Evolutionary conservation across 2,329 filamentous ascomycete genomes (phyloP).

Genomic region (Arthrobotrys pseudoclavata): DNA sequence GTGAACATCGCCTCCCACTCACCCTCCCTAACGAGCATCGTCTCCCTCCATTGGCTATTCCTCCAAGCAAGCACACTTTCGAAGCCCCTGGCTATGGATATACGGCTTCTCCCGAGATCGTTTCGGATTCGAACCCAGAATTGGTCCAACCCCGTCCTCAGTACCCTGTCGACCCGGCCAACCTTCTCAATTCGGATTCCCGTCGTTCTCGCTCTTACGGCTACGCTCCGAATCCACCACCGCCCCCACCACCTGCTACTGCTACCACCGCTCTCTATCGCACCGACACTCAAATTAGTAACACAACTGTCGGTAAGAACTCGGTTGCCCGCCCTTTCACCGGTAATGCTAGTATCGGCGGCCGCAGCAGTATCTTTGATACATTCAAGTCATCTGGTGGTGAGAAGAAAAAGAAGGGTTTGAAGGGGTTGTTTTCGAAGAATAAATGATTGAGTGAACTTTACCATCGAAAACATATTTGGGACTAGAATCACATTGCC

Average conservation of each 20-base stretch:
- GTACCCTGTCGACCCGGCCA: slow-evolving; percentile 48
- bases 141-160: slow-evolving; percentile 56
- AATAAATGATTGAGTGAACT: slow-evolving; percentile 46
- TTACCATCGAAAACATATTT: slow-evolving; percentile 16
- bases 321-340: slow-evolving; percentile 29
- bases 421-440: slow-evolving; percentile 55
- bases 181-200: slow-evolving; percentile 37
- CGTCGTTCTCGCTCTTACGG: slow-evolving; percentile 37
- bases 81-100: slow-evolving; percentile 44
- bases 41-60: slow-evolving; percentile 36
- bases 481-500: slow-evolving; percentile 14
- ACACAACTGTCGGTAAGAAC: slow-evolving; percentile 41
- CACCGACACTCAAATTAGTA: slow-evolving; percentile 42
- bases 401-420: slow-evolving; percentile 55
- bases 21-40: slow-evolving; percentile 40
- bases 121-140: slow-evolving; percentile 50
- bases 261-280: slow-evolving; percentile 32
- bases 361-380: slow-evolving; percentile 33
- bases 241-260: slow-evolving; percentile 3
- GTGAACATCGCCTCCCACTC: slow-evolving; percentile 34
- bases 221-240: slow-evolving; percentile 24
- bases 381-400: slow-evolving; percentile 34
- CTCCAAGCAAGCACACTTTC: slow-evolving; percentile 44
- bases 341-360: slow-evolving; percentile 1
- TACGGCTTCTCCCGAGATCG: slow-evolving; percentile 38